phyloP scores from a whole-genome alignment of 148 eudicot species.

The Selenicereus undatus region DNA sequence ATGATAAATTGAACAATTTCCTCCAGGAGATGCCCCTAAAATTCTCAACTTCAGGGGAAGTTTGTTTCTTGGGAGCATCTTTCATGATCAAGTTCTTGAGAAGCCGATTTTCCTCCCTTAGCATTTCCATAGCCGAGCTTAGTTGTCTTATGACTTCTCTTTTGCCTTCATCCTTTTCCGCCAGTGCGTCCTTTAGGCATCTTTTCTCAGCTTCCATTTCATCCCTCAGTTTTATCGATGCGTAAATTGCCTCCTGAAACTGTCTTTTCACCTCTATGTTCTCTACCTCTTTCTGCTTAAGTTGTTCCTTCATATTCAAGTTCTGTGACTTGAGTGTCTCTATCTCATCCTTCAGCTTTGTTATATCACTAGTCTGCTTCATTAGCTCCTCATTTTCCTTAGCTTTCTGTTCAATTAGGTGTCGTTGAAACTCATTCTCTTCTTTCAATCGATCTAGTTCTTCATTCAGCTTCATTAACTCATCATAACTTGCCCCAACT shows the following conservation, averaged over 20 bases:
- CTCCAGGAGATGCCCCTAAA: constrained; percentile 40
- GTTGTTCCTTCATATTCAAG: neutral
- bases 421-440: constrained; percentile 47
- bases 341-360: constrained; percentile 17
- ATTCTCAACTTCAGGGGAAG: constrained; percentile 26
- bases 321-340: constrained; percentile 16
- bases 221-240: constrained; percentile 4
- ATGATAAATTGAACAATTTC: constrained; percentile 37
- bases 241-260: constrained; percentile 9
- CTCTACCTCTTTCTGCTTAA: constrained; percentile 13
- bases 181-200: constrained; percentile 27
- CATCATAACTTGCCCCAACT: constrained; percentile 26
- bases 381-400: constrained; percentile 22
- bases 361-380: neutral
- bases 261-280: constrained; percentile 15
- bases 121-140: constrained; percentile 56
- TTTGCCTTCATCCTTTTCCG: constrained; percentile 80
- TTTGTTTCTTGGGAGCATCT: constrained; percentile 39
- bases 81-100: constrained; percentile 40
- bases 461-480: constrained; percentile 47
- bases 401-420: constrained; percentile 17
- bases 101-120: constrained; percentile 61
- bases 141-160: constrained; percentile 89
- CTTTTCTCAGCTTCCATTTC: constrained; percentile 7
- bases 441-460: constrained; percentile 50